Conservation (phyloP, 164 flowering plant species). For the Magnolia officinalis region DNA sequence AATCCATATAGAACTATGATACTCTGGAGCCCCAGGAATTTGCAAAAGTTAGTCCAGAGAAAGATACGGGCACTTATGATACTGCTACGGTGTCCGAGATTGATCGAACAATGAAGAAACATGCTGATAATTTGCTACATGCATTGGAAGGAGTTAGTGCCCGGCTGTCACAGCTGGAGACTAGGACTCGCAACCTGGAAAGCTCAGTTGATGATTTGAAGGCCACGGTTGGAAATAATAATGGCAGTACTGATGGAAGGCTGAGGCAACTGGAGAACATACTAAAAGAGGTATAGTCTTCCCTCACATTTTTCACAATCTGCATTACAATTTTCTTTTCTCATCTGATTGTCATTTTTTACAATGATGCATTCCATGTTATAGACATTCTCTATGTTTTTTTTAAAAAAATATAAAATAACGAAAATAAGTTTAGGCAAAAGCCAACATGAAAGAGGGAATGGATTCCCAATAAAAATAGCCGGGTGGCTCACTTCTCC, state of each 20-base stretch:
- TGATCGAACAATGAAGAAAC: slow-evolving; percentile 75
- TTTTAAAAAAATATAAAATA: too few relatives aligned
- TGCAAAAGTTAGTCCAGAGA: slow-evolving; percentile 31
- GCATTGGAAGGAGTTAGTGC: slow-evolving; percentile 75
- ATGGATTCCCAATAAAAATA: too few relatives aligned
- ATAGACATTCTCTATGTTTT: background rate
- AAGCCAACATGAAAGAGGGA: too few relatives aligned
- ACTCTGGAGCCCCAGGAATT: slow-evolving; percentile 37
- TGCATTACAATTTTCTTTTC: background rate
- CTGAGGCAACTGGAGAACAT: slow-evolving; percentile 81
- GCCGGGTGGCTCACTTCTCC: too few relatives aligned
- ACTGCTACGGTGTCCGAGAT: slow-evolving; percentile 53
- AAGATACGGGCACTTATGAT: slow-evolving; percentile 35
- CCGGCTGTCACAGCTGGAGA: slow-evolving; percentile 73
- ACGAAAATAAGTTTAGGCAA: too few relatives aligned
- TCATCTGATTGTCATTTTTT: background rate
- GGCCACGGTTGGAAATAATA: slow-evolving; percentile 58
- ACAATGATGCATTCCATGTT: background rate
- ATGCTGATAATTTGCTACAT: slow-evolving; percentile 68
- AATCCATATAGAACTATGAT: slow-evolving; percentile 43
- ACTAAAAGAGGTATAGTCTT: slow-evolving; percentile 63
- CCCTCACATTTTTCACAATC: background rate
- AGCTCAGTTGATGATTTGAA: slow-evolving; percentile 78
- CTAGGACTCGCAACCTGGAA: slow-evolving; percentile 69
- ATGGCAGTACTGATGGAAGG: slow-evolving; percentile 80